A percentile compares a stretch with the other conserved stretches of the same genome.
Evolutionary conservation across 2,329 filamentous ascomycete genomes (phyloP).

Genomic region (Fusarium decemcellulare): DNA sequence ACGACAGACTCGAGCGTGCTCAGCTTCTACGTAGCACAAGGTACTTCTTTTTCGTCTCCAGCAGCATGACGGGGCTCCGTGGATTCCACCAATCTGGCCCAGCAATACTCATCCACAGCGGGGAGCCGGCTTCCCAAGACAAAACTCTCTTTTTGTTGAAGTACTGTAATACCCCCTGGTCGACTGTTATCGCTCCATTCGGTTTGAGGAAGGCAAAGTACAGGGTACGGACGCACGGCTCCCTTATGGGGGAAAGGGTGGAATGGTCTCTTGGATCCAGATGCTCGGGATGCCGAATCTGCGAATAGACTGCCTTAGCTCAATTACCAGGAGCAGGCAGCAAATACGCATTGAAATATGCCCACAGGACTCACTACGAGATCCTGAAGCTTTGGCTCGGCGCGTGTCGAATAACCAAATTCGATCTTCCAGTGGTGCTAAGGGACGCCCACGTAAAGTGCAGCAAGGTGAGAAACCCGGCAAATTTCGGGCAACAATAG

Average conservation of each 20-base stretch:
- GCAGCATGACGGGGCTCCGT: not conserved
- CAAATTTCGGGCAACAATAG: slow-evolving; percentile 16
- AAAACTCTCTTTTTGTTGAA: slow-evolving; percentile 27
- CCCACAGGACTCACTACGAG: not conserved
- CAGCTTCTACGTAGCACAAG: slow-evolving; percentile 2
- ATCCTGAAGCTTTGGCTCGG: not conserved
- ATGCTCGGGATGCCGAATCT: slow-evolving; percentile 16
- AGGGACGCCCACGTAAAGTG: not conserved
- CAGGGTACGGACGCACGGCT: slow-evolving; percentile 6
- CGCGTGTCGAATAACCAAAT: not conserved
- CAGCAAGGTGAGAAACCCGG: slow-evolving; percentile 4
- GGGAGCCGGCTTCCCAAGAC: slow-evolving; percentile 24
- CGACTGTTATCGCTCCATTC: slow-evolving; percentile 4
- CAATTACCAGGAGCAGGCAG: not conserved
- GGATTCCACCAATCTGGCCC: slow-evolving; percentile 11
- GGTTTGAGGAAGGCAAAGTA: slow-evolving; percentile 2
- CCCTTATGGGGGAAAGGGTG: not conserved
- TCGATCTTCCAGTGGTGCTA: not conserved
- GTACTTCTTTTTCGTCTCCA: not conserved
- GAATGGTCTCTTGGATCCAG: slow-evolving; percentile 27
- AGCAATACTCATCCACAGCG: slow-evolving; percentile 21
- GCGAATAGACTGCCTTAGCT: not conserved
- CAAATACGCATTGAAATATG: not conserved
- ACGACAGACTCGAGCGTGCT: slow-evolving; percentile 11
- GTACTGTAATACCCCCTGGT: slow-evolving; percentile 8